Evolutionary conservation across 345 rosid genomes (phyloP).

Genomic region (Limnanthes douglasii): DNA sequence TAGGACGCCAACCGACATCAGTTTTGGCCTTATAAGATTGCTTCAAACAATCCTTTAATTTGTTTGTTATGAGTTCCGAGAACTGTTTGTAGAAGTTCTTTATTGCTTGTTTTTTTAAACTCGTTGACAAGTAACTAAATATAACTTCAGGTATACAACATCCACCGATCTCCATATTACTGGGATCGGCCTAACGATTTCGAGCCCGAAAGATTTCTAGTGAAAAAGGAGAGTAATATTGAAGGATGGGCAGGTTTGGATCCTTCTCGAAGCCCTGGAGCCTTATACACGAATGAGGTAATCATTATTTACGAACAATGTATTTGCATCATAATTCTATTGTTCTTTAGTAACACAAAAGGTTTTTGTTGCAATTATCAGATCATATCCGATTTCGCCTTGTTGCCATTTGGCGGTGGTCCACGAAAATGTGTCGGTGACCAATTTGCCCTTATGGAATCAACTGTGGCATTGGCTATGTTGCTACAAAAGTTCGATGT

Average conservation of each 20-base stretch:
- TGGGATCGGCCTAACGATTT: slow-evolving; percentile 77
- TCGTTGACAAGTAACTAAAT: too few species aligned
- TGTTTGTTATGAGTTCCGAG: too few species aligned
- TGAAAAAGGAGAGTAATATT: slow-evolving; percentile 29
- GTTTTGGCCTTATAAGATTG: too few species aligned
- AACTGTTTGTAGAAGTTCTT: too few species aligned
- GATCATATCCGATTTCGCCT: slow-evolving; percentile 74
- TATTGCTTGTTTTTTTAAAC: too few species aligned
- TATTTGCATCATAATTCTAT: not conserved
- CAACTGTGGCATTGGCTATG: slow-evolving; percentile 63
- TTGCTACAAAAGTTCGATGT: slow-evolving; percentile 64
- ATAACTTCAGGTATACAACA: slow-evolving; percentile 61
- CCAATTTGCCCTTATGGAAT: slow-evolving; percentile 93
- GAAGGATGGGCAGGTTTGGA: slow-evolving; percentile 93
- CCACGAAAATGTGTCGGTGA: slow-evolving; percentile 92
- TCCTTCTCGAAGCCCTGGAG: slow-evolving; percentile 88
- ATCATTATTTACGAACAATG: not conserved
- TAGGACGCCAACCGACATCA: too few species aligned
- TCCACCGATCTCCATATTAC: slow-evolving; percentile 81
- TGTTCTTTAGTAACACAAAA: slow-evolving; percentile 2
- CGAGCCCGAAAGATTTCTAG: slow-evolving; percentile 69
- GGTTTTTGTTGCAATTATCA: slow-evolving; percentile 16
- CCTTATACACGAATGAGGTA: slow-evolving; percentile 85
- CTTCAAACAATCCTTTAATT: too few species aligned
- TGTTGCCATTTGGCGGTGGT: slow-evolving; percentile 90